A percentile compares a stretch with the other conserved stretches of the same genome.
These are phyloP conservation scores for Fusarium chaquense DNA, from an alignment of 2,329 filamentous ascomycete species.

Conservation along the genomic window DNA sequence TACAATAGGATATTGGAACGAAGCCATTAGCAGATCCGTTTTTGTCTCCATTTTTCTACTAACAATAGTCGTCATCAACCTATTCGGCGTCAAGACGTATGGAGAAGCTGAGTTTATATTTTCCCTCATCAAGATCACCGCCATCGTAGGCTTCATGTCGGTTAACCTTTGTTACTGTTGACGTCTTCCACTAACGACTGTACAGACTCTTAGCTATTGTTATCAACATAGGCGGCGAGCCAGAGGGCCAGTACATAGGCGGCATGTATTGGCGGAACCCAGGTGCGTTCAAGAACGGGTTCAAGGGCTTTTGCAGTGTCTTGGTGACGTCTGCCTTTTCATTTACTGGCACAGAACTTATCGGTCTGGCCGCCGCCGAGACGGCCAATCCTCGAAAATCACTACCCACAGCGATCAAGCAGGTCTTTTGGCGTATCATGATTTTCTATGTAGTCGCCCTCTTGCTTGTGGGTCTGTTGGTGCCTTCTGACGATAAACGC, in stretches of 20 bases:
- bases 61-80: constrained; percentile 82
- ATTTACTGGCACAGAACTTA: constrained; percentile 80
- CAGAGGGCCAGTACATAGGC: constrained; percentile 81
- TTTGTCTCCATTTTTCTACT: constrained; percentile 87
- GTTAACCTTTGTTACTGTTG: constrained; percentile 52
- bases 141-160: constrained; percentile 89
- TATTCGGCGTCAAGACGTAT: constrained; percentile 89
- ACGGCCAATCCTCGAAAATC: constrained; percentile 82
- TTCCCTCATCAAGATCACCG: constrained; percentile 85
- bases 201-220: constrained; percentile 83
- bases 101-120: constrained; percentile 92
- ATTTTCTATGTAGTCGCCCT: constrained; percentile 93
- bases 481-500: constrained; percentile 75
- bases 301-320: constrained; percentile 82
- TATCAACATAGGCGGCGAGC: constrained; percentile 84
- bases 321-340: constrained; percentile 82
- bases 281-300: constrained; percentile 84
- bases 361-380: constrained; percentile 82
- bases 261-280: constrained; percentile 81
- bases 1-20: constrained; percentile 84
- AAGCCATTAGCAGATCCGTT: constrained; percentile 72
- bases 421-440: constrained; percentile 94
- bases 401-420: constrained; percentile 87
- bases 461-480: constrained; percentile 82
- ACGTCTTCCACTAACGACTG: background rate